Evolutionary conservation across 345 rosid species (phyloP), one percentile per base, ranked within the genome.

Genomic region (Cardamine occulta): DNA sequence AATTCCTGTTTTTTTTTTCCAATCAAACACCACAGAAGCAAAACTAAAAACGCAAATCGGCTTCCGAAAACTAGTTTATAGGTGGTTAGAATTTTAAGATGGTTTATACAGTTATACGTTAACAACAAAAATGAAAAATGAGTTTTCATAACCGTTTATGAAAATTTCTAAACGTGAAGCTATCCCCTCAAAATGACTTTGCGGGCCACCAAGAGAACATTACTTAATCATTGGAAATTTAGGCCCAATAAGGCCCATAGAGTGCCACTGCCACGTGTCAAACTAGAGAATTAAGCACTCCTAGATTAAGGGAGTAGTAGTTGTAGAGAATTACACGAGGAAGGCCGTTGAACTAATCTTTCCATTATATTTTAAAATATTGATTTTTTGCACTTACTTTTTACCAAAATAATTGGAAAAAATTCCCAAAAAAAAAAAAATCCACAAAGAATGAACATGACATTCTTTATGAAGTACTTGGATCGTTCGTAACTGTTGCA

Each of bases 121-220:
- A 59, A 26, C 37, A 69, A 47, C 9, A 35, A 60, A 72, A 61
- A 37, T 24, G 53, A 51, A 72, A 61, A 61, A 4, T 26, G 61
- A 72, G 40, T 53, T 72, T 60, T 17, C 60, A 13, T 42, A 62
- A 72, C 68, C 52, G 51, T 61, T 49, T 47, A 45, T 14, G 11
- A 58, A 70, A 58, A 1, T 32, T 32, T 21, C 31, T 32, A 58
- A 72, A 54, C 63, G 70, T 54, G 37, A 28, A 63, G 60, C 18
- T 15, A 48, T 60, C 37, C 58, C 14, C 54, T 49, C 10, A 35
- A 29, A 18, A 53, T 3, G 44, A 65, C 13, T 32, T 23, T 21
- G 10, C 56, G 58, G 58, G 72, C 72, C 37, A 44, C 7, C 19
- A 28, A 73, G 24, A 55, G 39, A 74, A 32, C 45, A 1, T 6